Base-by-base conservation (phyloP, 1,139 yeast genomes). In the Pichia sp. region DNA sequence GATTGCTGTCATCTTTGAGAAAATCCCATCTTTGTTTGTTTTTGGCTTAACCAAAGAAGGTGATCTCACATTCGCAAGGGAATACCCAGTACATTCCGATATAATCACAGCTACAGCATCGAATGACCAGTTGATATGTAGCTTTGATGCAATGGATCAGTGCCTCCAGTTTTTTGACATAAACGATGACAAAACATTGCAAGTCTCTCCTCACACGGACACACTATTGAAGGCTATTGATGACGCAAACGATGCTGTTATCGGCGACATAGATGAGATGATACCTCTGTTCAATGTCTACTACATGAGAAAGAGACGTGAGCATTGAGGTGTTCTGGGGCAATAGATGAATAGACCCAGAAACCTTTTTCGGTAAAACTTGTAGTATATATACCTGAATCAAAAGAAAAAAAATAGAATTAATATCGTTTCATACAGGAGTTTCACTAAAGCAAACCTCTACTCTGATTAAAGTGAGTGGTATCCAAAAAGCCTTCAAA, bases 271-370 rank as follows among this genome's bases (percentile, higher is more conserved):
- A 55, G 68, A 59, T 1, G 84, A 83, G 16, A 70, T 81, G 53
- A 82, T 81, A 60, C 88, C 93, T 16, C 76, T 89, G 63, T 87
- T 85, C 68, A 77, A 78, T 52, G 76, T 83, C 42, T 78, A 80
- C 57, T 77, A 83, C 46, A 75, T 90, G 63, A 84, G 96, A 66
- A 90, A 90, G 72, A 84, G 95, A 70, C 87, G 95, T 60, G 96
- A 89, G 67, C 90, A 87, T 64, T 80, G n/a, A 14, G 40, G 6
- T 9, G 6, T 16, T 16, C 3, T 12, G 16, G 6, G 6, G n/a
- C 2, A 10, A 8, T 36, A 36, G 34, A 20, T 20, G 24, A 20
- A 20, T 20, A 20, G 24, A 20, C 24, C 24, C 24, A 20, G 3
- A 20, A 20, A 20, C 24, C 24, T 24, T n/a, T 27, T 14, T 20